phyloP scores from a whole-genome alignment of 352 stramenopile species.

The Pythium sukuiense region DNA sequence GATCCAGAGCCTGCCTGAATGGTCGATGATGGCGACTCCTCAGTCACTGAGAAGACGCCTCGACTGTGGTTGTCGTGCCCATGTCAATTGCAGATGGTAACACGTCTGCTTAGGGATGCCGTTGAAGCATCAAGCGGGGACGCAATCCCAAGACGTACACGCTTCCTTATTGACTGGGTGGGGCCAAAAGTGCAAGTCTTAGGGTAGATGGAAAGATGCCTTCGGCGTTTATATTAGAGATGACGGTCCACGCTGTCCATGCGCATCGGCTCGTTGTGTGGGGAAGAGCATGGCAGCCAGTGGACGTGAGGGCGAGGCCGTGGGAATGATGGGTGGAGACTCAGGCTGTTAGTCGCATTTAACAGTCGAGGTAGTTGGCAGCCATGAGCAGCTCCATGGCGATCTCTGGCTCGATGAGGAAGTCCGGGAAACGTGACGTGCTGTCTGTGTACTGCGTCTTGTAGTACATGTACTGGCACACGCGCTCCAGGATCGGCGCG shows the following conservation, averaged over 20 bases:
- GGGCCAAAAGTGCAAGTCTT: too few relatives aligned
- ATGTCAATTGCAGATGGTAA: too few relatives aligned
- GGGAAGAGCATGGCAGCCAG: not conserved
- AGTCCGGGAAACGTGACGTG: slow-evolving; percentile 95
- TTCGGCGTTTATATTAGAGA: not conserved
- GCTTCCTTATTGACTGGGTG: too few relatives aligned
- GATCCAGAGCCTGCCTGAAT: not conserved
- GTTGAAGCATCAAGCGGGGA: too few relatives aligned
- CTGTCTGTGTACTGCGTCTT: slow-evolving; percentile 96
- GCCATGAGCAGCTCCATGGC: slow-evolving; percentile 97
- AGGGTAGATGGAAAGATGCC: not conserved
- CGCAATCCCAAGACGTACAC: too few relatives aligned
- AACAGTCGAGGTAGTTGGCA: slow-evolving; percentile 97
- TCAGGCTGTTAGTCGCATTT: too few relatives aligned
- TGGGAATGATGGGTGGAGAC: not conserved
- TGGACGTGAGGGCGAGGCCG: not conserved
- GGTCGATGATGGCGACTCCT: not conserved
- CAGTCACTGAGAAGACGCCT: not conserved
- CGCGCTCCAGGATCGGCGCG: slow-evolving; percentile 95
- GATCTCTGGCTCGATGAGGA: slow-evolving; percentile 98
- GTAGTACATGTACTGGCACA: slow-evolving; percentile 99
- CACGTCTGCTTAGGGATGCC: too few relatives aligned
- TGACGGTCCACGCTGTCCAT: not conserved
- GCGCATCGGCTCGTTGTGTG: not conserved
- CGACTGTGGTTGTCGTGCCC: too few relatives aligned